Evolutionary conservation across 306 rosid species (phyloP), one percentile per base, ranked within the genome.

Genomic region (Crotalaria pallida): DNA sequence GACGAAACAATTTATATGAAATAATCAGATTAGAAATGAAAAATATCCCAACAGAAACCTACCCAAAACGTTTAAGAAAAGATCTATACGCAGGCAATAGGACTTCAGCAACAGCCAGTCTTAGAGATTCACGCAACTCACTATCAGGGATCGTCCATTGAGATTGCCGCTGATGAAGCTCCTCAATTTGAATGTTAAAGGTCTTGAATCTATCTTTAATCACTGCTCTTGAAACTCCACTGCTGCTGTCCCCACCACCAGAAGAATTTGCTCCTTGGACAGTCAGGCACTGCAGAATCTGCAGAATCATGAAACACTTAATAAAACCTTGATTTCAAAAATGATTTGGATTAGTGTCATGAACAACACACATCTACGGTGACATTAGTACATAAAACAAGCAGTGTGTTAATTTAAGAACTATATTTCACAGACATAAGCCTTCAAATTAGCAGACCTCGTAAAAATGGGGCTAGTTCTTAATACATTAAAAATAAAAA

Each of bases 131-230:
- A 5, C 99, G 90, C 80, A 95, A 69, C 81, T 95, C 99, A 33
- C 88, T 95, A 58, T 95, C 99, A 1, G 96, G 99, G 79, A 95
- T 86, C 27, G 99, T 95, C 97, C 99, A 91, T 74, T 91, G 97
- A 34, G 97, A 88, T 71, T 91, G 99, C 74, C 97, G 87, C 75
- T 84, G 87, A 84, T 95, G 96, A 66, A 89, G 71, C 77, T 91
- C 99, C 60, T 91, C 97, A 79, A 95, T 86, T 70, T 95, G 99
- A 50, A 44, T 7, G 49, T 95, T 91, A 74, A 95, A 95, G 33
- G 89, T 86, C 85, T 91, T 95, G 79, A 90, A 91, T 75, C 92
- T 86, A 38, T 91, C 99, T 73, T 89, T 95, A 36, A 95, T 79
- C 70, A 16, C 12, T 48, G 91, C 80, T 86, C 96, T 95, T 70